Evolutionary conservation across 2,329 filamentous ascomycete species (phyloP).

Genomic region (Calonectria hongkongensis): DNA sequence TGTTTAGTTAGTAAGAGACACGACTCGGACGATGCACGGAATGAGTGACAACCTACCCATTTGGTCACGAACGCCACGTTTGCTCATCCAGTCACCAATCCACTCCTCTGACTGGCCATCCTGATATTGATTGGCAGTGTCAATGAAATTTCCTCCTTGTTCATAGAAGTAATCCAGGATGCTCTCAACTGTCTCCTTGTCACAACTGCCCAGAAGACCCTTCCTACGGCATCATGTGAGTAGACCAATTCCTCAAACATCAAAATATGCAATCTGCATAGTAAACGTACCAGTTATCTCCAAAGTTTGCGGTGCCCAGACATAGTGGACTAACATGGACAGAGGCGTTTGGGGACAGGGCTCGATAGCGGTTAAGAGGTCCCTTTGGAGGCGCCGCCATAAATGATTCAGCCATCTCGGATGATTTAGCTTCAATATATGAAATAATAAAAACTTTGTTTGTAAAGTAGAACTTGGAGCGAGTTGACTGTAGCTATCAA

Average conservation of each 20-base stretch:
- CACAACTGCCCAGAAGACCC: constrained; percentile 18
- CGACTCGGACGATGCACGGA: neutral
- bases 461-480: too few relatives aligned
- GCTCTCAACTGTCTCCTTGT: constrained; percentile 70
- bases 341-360: neutral
- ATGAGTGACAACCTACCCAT: constrained; percentile 49
- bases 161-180: constrained; percentile 73
- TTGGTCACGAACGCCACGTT: constrained; percentile 65
- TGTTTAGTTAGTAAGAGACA: neutral
- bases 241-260: neutral
- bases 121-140: constrained; percentile 72
- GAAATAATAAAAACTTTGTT: too few relatives aligned
- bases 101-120: constrained; percentile 69
- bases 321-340: constrained; percentile 57
- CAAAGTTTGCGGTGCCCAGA: constrained; percentile 68
- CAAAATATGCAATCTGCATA: neutral
- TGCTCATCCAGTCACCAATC: constrained; percentile 70
- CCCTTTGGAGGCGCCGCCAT: neutral
- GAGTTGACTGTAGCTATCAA: neutral
- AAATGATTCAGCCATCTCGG: constrained; percentile 3
- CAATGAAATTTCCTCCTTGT: constrained; percentile 77
- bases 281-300: constrained; percentile 51
- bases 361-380: constrained; percentile 3
- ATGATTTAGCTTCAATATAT: neutral
- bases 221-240: neutral